These are phyloP conservation scores for Arthrobotrys entomopaga DNA, from an alignment of 2,329 filamentous ascomycete genomes.

Conservation along the genomic window DNA sequence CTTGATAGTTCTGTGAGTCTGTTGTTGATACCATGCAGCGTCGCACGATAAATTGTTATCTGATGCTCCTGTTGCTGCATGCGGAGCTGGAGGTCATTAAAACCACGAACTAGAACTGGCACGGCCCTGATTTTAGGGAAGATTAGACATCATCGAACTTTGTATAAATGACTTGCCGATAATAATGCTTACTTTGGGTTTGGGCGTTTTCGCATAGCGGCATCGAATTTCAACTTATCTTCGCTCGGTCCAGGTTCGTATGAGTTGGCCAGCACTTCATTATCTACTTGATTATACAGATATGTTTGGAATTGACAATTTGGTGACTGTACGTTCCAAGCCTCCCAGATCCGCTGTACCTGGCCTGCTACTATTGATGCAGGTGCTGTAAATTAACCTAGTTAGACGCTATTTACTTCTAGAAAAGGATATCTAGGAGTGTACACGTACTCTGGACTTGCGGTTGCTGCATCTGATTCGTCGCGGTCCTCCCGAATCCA, in stretches of 20 bases:
- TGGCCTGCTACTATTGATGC: slow-evolving; percentile 63
- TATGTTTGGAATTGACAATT: slow-evolving; percentile 82
- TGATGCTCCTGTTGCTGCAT: slow-evolving; percentile 77
- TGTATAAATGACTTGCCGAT: neutral
- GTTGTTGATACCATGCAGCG: slow-evolving; percentile 82
- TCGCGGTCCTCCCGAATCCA: slow-evolving; percentile 54
- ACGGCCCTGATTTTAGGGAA: slow-evolving; percentile 61
- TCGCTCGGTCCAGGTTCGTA: slow-evolving; percentile 77
- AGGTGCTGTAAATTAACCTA: slow-evolving; percentile 11
- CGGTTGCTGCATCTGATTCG: slow-evolving; percentile 40
- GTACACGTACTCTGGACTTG: slow-evolving; percentile 46
- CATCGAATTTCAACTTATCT: slow-evolving; percentile 82
- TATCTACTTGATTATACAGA: slow-evolving; percentile 86
- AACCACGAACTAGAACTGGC: slow-evolving; percentile 79
- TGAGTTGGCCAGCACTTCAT: slow-evolving; percentile 70
- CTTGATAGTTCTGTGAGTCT: slow-evolving; percentile 77
- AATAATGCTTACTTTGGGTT: slow-evolving; percentile 72
- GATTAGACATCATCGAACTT: slow-evolving; percentile 16
- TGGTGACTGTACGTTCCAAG: slow-evolving; percentile 76
- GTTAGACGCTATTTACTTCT: slow-evolving; percentile 10
- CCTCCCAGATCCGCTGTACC: slow-evolving; percentile 74
- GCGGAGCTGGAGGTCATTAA: slow-evolving; percentile 75
- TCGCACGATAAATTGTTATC: slow-evolving; percentile 75
- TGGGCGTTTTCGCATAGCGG: slow-evolving; percentile 82
- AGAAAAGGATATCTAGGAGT: slow-evolving; percentile 1